A percentile compares a stretch with the other conserved stretches of the same genome.
phyloP scores from a whole-genome alignment of 225 moss, liverwort and hornwort species.

The Rhytidiadelphus loreus region DNA sequence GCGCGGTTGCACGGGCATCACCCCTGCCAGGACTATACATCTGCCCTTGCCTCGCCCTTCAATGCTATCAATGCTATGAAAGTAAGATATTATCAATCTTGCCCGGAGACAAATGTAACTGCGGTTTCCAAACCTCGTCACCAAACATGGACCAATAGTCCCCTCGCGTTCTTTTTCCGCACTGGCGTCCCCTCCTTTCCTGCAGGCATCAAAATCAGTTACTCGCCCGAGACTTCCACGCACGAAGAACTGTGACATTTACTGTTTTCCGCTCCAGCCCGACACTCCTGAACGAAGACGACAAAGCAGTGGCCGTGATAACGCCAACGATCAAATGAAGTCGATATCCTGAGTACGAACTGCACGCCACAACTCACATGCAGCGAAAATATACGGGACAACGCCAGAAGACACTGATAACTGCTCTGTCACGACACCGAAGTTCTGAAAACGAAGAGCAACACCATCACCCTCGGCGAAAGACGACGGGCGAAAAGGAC shows the following conservation, averaged over 20 bases:
- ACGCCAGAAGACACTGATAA: not conserved
- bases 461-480: not conserved
- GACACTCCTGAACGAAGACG: not conserved
- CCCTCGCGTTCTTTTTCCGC: constrained; percentile 37
- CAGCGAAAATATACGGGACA: not conserved
- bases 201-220: constrained; percentile 16
- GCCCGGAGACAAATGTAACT: constrained; percentile 6
- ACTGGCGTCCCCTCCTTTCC: constrained; percentile 34
- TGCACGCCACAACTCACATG: not conserved
- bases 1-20: constrained; percentile 71
- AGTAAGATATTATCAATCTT: not conserved
- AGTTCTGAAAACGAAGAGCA: not conserved
- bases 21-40: constrained; percentile 76
- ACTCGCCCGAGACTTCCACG: not conserved
- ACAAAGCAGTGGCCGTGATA: not conserved
- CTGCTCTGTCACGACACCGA: constrained; percentile 3
- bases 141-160: constrained; percentile 16
- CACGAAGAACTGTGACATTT: not conserved
- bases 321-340: not conserved
- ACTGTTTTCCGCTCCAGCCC: not conserved
- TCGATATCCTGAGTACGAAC: not conserved
- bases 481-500: not conserved
- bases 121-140: constrained; percentile 39
- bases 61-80: not conserved
- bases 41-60: constrained; percentile 52